A percentile compares a stretch with the other conserved stretches of the same genome.
These are phyloP conservation scores for Cryphonectria radicalis DNA, from an alignment of 2,329 filamentous ascomycete species.

Conservation along the genomic window DNA sequence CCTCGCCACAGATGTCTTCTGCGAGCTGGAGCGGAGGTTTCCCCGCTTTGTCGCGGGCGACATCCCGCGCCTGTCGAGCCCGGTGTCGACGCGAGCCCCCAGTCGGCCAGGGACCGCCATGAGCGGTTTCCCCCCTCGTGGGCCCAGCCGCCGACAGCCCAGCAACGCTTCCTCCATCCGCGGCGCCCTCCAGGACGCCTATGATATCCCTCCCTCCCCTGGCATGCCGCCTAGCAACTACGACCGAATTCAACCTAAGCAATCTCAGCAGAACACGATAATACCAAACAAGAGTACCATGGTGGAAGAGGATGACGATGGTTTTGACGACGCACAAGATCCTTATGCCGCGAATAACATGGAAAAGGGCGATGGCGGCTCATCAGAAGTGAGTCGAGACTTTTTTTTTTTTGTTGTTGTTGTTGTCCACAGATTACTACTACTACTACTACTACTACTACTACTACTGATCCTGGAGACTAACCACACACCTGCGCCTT, in stretches of 20 bases:
- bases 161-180: slow-evolving; percentile 67
- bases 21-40: slow-evolving; percentile 88
- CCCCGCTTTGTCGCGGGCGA: slow-evolving; percentile 77
- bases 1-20: slow-evolving; percentile 93
- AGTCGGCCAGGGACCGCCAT: slow-evolving; percentile 67
- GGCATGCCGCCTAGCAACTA: slow-evolving; percentile 65
- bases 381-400: slow-evolving; percentile 44
- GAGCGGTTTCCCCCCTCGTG: slow-evolving; percentile 55
- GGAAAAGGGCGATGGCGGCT: slow-evolving; percentile 30
- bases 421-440: too few relatives aligned
- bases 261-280: slow-evolving; percentile 93
- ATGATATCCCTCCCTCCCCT: slow-evolving; percentile 63
- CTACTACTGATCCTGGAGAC: neutral
- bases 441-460: too few relatives aligned
- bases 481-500: neutral
- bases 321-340: slow-evolving; percentile 63
- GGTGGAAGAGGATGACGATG: slow-evolving; percentile 91
- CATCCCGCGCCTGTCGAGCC: slow-evolving; percentile 70
- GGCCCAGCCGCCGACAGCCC: slow-evolving; percentile 58
- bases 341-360: slow-evolving; percentile 49
- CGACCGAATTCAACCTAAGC: slow-evolving; percentile 80
- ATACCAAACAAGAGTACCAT: slow-evolving; percentile 98
- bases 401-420: too few relatives aligned
- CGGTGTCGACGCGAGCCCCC: slow-evolving; percentile 65
- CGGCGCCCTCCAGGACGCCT: slow-evolving; percentile 45